Evolutionary conservation across 305 asterid species (phyloP), one percentile per base, ranked within the genome.

Genomic region (Rubia peregrina): DNA sequence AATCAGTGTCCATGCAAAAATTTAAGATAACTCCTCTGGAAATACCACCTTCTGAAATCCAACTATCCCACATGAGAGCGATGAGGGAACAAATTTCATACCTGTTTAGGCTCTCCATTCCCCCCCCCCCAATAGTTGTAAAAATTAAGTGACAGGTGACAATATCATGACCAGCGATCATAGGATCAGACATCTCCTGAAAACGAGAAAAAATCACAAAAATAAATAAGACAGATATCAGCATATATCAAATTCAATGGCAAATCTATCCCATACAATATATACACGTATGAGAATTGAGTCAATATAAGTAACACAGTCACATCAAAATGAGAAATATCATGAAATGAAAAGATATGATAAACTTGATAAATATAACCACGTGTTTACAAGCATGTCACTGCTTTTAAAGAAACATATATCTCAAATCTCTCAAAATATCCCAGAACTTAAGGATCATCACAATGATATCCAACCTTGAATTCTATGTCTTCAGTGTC

Each of bases 31-130:
- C 48, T 13, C 19, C 6, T 21, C 2, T n/a, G 9, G 42, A 24
- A 13, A 55, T 59, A 43, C 43, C n/a, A 59, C 46, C 16, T 30
- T 55, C 9, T 55, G 26, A n/a, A 60, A 59, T 60, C 24, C 16
- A 63, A 65, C 12, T 41, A 65, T 9, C 69, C 51, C 51, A 64
- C 21, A 42, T 17, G 48, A 10, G 36, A 33, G 59, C 19, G n/a
- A 48, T 56, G 67, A 62, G 67, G 48, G 0, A 46, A 26, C 12
- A 30, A 13, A 19, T n/a, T 42, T 7, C 59, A 61, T 10, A 92
- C 98, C 96, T 87, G 95, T 88, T 92, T 92, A 46, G 96, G 98
- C 74, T 88, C 96, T 80, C 96, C 98, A 85, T 92, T 87, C 85
- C 90, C 98, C 96, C n/a, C n/a, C n/a, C n/a, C 67, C 98, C 98